A percentile compares a stretch with the other conserved stretches of the same genome.
Conservation (phyloP, 257 asterid species). For the Jasminum sambac region DNA sequence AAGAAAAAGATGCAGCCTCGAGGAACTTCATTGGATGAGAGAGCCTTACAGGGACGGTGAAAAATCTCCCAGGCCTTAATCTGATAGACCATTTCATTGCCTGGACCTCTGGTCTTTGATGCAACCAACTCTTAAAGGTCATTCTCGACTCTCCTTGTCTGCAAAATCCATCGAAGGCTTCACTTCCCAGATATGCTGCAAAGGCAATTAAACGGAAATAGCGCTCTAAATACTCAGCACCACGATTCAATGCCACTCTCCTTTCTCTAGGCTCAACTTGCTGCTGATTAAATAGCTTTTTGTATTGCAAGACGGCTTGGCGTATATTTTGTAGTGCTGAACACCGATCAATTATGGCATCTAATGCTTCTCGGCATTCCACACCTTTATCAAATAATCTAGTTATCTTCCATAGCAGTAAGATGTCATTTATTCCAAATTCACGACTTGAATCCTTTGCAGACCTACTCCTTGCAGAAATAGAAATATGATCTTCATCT, state of each 20-base stretch:
- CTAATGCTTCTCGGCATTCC: conserved; percentile 94
- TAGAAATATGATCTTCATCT: conserved; percentile 45
- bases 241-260: conserved; percentile 91
- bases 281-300: conserved; percentile 86
- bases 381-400: conserved; percentile 96
- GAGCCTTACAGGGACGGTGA: conserved; percentile 84
- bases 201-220: conserved; percentile 96
- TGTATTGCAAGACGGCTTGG: conserved; percentile 94
- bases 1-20: conserved; percentile 29
- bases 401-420: conserved; percentile 85
- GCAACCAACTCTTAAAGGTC: conserved; percentile 89
- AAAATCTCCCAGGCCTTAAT: conserved; percentile 92
- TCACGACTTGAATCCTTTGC: conserved; percentile 51
- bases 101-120: conserved; percentile 92
- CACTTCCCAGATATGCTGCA: conserved; percentile 97
- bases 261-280: conserved; percentile 95
- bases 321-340: conserved; percentile 95
- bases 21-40: conserved; percentile 28
- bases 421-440: conserved; percentile 94
- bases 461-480: conserved; percentile 42
- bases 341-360: conserved; percentile 88
- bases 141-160: conserved; percentile 78
- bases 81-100: conserved; percentile 99
- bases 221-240: conserved; percentile 98
- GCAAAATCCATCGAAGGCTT: conserved; percentile 93